Evolutionary conservation across 2,329 filamentous ascomycete species (phyloP), one percentile per base, ranked within the genome.

Genomic region (Fusarium nisikadoi): DNA sequence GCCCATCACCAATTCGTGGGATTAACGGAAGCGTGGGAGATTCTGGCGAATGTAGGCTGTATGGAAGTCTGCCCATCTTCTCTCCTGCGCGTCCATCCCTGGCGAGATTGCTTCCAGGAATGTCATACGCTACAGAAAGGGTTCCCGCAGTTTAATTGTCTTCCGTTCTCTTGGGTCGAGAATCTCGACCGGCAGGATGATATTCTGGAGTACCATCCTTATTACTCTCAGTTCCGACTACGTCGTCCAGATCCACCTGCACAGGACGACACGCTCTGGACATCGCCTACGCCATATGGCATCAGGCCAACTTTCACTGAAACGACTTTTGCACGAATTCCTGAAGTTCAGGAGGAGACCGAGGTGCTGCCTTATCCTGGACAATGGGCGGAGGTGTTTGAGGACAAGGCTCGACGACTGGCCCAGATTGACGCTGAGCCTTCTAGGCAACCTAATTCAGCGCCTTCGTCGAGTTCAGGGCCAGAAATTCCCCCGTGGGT

Each of bases 51-150:
- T 1, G 27, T 41, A 8, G 69, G 58, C 10, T 60, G 54, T 27
- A 72, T 72, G 69, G 70, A 72, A 19, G 43, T 56, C 4, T 72
- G 70, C 25, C 70, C 65, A 1, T 49, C 69, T 20, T 31, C 46
- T 3, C 39, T 46, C 13, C 23, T 57, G 3, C 10, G 3, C 3
- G n/a, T 19, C 1, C 70, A 72, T 45, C 70, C 69, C 2, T 62
- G 38, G 58, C 20, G 23, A 8, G 31, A 53, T 3, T 46, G 49
- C 33, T 70, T 64, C 39, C 42, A 70, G 19, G 20, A 35, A 6
- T 64, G 31, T 14, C 27, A 10, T 2, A 12, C 19, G 8, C 14
- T 17, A 6, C 33, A 33, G 33, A 11, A 25, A 16, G 9, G 31
- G 17, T 45, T 42, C 45, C 54, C 23, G 13, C 47, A 58, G 11